A percentile compares a stretch with the other conserved stretches of the same genome.
phyloP scores from a whole-genome alignment of 148 eudicot species.

The Camellia lanceoleosa region DNA sequence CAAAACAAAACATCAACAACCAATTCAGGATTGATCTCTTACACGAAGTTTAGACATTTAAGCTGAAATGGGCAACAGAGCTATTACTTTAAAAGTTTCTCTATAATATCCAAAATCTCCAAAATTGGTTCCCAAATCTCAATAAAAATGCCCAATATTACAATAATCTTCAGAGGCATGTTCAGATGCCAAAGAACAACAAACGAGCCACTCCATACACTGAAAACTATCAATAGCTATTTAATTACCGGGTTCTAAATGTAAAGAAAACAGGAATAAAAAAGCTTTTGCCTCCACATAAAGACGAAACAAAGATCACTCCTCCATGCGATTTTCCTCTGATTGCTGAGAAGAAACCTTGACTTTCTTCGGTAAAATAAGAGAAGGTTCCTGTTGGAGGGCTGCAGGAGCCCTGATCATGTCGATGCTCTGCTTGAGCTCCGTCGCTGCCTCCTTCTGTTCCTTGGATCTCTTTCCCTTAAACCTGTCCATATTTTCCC shows the following conservation, averaged over 20 bases:
- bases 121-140: not conserved
- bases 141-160: not conserved
- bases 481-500: constrained; percentile 42
- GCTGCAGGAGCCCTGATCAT: constrained; percentile 57
- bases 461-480: constrained; percentile 36
- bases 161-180: not conserved
- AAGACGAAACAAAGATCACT: constrained; percentile 29
- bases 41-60: not conserved
- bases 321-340: constrained; percentile 68
- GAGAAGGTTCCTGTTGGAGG: constrained; percentile 37
- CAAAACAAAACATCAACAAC: too few relatives aligned
- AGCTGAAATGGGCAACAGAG: not conserved
- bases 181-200: not conserved
- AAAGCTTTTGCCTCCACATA: not conserved
- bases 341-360: constrained; percentile 35
- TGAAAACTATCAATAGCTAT: not conserved
- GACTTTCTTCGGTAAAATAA: constrained; percentile 58
- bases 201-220: not conserved
- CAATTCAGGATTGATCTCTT: not conserved
- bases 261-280: not conserved
- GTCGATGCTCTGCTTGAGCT: constrained; percentile 46
- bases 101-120: not conserved
- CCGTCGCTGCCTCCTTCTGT: constrained; percentile 26
- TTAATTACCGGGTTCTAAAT: not conserved
- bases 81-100: not conserved